Evolutionary conservation across 192 early-diverging fungal genomes (phyloP).

Genomic region (Lobosporangium transversale): DNA sequence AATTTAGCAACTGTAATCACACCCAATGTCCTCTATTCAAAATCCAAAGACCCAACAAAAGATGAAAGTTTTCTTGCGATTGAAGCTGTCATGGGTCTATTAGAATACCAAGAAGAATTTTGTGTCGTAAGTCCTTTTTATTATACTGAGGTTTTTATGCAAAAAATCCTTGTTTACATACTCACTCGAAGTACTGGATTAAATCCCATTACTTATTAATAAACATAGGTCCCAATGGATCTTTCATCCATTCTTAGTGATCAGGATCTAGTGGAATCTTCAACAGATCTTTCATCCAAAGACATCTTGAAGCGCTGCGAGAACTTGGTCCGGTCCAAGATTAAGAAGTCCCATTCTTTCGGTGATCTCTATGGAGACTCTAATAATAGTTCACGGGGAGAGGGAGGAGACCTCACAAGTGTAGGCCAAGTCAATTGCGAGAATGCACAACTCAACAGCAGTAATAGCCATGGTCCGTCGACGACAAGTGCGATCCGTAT

Average conservation of each 20-base stretch:
- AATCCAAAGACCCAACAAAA: conserved; percentile 82
- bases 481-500: conserved; percentile 24
- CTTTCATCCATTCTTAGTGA: conserved; percentile 61
- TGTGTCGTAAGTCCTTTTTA: conserved; percentile 63
- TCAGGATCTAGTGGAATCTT: conserved; percentile 56
- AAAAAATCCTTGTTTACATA: background rate
- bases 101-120: conserved; percentile 72
- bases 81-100: conserved; percentile 71
- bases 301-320: conserved; percentile 67
- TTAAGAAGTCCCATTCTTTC: conserved; percentile 55
- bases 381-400: background rate
- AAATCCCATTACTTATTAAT: too few species aligned
- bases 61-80: conserved; percentile 79
- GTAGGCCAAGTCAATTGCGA: conserved; percentile 13
- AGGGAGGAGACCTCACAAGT: conserved; percentile 4
- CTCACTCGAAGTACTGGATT: too few species aligned
- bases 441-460: background rate
- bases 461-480: background rate
- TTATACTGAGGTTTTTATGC: background rate
- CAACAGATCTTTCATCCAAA: conserved; percentile 60
- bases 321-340: conserved; percentile 54
- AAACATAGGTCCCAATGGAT: conserved; percentile 62
- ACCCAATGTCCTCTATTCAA: conserved; percentile 91
- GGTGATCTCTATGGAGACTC: conserved; percentile 43
- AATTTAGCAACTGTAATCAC: conserved; percentile 95